Percentiles rank a stretch among this genome's conserved stretches.
Conservation (phyloP, 805 yeast genomes). For the Candida maesae region DNA sequence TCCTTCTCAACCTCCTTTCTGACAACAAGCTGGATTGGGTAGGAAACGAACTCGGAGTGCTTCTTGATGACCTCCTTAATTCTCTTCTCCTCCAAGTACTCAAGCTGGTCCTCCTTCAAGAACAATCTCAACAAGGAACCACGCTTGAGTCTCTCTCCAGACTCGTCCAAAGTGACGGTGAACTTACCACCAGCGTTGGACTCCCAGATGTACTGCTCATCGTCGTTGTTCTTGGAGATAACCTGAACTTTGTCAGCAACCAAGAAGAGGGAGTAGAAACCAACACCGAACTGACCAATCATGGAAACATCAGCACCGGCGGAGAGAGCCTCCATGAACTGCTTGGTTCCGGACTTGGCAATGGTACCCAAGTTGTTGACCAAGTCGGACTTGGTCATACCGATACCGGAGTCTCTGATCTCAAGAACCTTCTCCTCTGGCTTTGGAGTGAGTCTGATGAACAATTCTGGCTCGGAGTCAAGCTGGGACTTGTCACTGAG, state of each 20-base stretch:
- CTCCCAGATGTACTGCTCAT: slow-evolving; percentile 99
- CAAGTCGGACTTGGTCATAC: slow-evolving; percentile 99
- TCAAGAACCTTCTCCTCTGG: slow-evolving; percentile 93
- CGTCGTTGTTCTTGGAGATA: slow-evolving; percentile 97
- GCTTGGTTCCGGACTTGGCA: slow-evolving; percentile 99
- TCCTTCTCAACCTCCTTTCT: slow-evolving; percentile 99
- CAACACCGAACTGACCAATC: slow-evolving; percentile 99
- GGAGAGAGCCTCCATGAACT: slow-evolving; percentile 98
- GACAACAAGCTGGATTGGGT: slow-evolving; percentile 97
- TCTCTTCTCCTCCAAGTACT: slow-evolving; percentile 98
- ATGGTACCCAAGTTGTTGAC: slow-evolving; percentile 99
- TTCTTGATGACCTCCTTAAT: slow-evolving; percentile 99
- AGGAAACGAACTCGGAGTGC: slow-evolving; percentile 98
- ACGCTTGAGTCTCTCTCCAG: slow-evolving; percentile 83
- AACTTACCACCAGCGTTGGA: slow-evolving; percentile 99
- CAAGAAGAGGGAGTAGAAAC: slow-evolving; percentile 98
- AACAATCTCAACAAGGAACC: slow-evolving; percentile 95
- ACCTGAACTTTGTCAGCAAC: slow-evolving; percentile 99
- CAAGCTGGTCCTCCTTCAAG: slow-evolving; percentile 98
- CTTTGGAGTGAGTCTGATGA: slow-evolving; percentile 95
- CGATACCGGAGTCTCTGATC: slow-evolving; percentile 99
- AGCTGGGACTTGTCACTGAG: slow-evolving; percentile 86
- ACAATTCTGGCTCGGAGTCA: slow-evolving; percentile 93
- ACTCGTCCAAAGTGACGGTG: slow-evolving; percentile 88
- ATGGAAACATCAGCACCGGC: slow-evolving; percentile 99